These are phyloP conservation scores for Xylaria cubensis DNA, from an alignment of 495 filamentous ascomycete species.

Conservation along the genomic window DNA sequence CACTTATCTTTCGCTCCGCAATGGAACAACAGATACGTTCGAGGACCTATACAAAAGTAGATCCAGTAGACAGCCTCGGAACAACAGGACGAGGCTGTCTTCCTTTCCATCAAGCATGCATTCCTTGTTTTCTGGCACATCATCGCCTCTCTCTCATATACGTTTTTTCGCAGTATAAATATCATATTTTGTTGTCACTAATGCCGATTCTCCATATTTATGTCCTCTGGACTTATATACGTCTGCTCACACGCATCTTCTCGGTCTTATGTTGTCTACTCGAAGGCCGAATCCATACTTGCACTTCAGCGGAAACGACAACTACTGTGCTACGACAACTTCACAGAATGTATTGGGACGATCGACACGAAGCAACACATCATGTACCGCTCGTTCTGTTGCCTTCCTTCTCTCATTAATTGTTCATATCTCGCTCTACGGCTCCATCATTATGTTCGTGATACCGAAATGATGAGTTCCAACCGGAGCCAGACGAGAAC, in stretches of 20 bases:
- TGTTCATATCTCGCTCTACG: not conserved
- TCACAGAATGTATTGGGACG: not conserved
- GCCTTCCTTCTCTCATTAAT: not conserved
- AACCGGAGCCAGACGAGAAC: not conserved
- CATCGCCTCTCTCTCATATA: not conserved
- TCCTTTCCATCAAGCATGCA: not conserved
- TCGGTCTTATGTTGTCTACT: not conserved
- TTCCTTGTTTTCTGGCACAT: not conserved
- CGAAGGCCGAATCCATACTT: not conserved
- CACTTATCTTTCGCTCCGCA: not conserved
- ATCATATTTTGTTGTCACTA: not conserved
- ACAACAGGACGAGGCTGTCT: constrained; percentile 2
- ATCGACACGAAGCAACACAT: not conserved
- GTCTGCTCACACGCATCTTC: not conserved
- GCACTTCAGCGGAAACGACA: not conserved
- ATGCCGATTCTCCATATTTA: not conserved
- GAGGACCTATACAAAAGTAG: not conserved
- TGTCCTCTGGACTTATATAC: not conserved
- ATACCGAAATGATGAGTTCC: too few relatives aligned
- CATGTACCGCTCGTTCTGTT: too few relatives aligned
- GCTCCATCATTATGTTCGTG: not conserved
- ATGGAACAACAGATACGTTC: not conserved
- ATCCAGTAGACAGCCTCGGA: not conserved
- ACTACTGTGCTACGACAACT: not conserved
- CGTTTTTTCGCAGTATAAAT: not conserved